Evolutionary conservation across 176 grass and related monocot genomes (phyloP), one percentile per base, ranked within the genome.

Genomic region (Oryza glaberrima): DNA sequence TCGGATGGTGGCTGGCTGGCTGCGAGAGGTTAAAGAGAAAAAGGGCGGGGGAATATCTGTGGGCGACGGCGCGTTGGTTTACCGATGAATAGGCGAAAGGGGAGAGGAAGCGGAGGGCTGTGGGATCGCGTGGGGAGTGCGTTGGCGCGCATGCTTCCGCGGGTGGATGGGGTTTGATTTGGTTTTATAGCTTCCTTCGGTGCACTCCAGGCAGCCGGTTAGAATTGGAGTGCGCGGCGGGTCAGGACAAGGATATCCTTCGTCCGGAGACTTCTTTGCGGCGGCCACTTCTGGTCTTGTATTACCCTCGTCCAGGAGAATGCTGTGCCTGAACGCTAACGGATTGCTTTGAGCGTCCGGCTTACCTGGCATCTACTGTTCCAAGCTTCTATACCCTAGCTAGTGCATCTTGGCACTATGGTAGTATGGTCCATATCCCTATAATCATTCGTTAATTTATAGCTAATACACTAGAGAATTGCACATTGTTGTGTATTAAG

Each of bases 31-130:
- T 20, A 58, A 19, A 22, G 20, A 36, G 4, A 36, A 22, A 52
- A 30, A 67, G 15, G 46, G 51, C 66, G 83, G 70, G 76, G 58
- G 88, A 86, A 90, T 90, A 86, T 75, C 68, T 83, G 88, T 86
- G 88, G 88, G 72, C 60, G 23, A 61, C 58, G 58, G 58, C 58
- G 19, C 2, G 58, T 61, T 43, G 77, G 72, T 52, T 75, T 76
- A n/a, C 52, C 41, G 82, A 66, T 51, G 82, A 66, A 65, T 17
- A 36, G 28, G 65, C 49, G 82, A 80, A 76, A 40, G 38, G 5
- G 6, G 38, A 40, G 38, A 0, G 38, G 38, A 41, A 41, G 40
- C 15, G 15, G 49, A 52, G 49, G 49, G 47, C 13, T 49, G 69
- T 49, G 69, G 32, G 77, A 85, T 89, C 68, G 81, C 75, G 75